A percentile compares a stretch with the other conserved stretches of the same genome.
phyloP scores from a whole-genome alignment of 371 early-diverging fungal genomes.

The Mucor sp. region DNA sequence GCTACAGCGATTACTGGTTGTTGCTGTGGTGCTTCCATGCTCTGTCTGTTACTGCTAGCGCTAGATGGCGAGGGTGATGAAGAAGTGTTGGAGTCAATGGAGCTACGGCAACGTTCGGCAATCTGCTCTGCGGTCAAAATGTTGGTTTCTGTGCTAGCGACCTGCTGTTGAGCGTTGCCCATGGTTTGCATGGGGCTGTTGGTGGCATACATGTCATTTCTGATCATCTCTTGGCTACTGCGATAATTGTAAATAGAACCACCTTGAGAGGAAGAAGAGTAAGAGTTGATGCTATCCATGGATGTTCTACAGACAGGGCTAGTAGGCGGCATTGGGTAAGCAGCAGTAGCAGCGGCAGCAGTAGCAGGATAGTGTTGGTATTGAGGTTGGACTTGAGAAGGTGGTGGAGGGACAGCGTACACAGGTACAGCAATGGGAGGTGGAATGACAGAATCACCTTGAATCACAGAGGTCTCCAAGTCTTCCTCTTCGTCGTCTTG shows the following conservation, averaged over 20 bases:
- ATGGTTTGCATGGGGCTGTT: conserved; percentile 31
- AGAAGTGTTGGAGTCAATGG: not conserved
- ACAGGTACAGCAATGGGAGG: not conserved
- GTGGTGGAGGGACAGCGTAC: not conserved
- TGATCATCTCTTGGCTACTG: not conserved
- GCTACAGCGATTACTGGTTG: not conserved
- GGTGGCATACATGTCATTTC: conserved; percentile 31
- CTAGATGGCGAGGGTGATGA: not conserved
- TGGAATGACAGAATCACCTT: not conserved
- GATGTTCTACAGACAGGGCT: not conserved
- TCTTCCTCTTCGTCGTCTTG: conserved; percentile 6
- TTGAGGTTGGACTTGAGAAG: not conserved
- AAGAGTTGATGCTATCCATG: conserved; percentile 5
- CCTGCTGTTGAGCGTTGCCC: not conserved
- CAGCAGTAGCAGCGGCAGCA: not conserved
- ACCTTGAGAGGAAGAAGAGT: not conserved
- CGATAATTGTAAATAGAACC: conserved; percentile 1
- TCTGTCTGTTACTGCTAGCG: not conserved
- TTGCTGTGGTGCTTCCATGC: not conserved
- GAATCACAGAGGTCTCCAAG: not conserved
- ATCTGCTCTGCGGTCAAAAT: conserved; percentile 7
- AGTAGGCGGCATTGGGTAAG: not conserved
- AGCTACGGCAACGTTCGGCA: conserved; percentile 3
- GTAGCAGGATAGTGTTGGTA: not conserved
- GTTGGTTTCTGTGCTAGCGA: not conserved